phyloP scores from a whole-genome alignment of 345 rosid genomes.

The Moricandia moricandioides region DNA sequence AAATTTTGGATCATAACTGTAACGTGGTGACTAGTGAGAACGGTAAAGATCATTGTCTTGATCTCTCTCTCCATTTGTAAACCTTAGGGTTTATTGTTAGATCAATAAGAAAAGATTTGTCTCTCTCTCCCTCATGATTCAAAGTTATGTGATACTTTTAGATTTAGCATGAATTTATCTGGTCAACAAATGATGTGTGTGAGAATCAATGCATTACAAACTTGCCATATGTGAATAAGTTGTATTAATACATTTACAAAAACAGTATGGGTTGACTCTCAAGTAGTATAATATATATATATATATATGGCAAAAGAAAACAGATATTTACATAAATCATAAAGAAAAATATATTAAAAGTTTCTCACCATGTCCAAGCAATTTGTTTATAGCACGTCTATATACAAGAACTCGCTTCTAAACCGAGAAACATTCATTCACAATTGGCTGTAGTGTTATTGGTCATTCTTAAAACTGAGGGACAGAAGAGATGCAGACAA shows the following conservation, averaged over 20 bases:
- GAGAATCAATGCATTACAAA: not conserved
- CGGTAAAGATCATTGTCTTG: conserved; percentile 53
- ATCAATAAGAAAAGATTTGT: not conserved
- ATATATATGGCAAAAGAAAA: not conserved
- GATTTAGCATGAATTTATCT: not conserved
- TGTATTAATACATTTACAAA: too few relatives aligned
- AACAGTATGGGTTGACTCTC: not conserved
- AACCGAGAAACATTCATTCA: not conserved
- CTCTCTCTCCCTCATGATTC: not conserved
- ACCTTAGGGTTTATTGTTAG: conserved; percentile 12
- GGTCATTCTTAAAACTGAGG: conserved; percentile 13
- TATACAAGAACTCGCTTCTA: not conserved
- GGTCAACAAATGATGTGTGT: not conserved
- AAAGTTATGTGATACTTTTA: not conserved
- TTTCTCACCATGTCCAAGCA: conserved; percentile 4
- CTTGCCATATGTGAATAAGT: too few relatives aligned
- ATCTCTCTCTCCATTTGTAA: conserved; percentile 79
- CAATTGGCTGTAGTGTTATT: not conserved
- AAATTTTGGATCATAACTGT: conserved; percentile 22
- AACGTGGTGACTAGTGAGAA: conserved; percentile 20
- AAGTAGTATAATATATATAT: not conserved
- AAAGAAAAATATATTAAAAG: not conserved
- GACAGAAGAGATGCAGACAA: not conserved
- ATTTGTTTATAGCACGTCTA: not conserved
- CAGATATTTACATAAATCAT: not conserved